phyloP scores from a whole-genome alignment of 148 eudicot species.

The Rhododendron kiyosumense region DNA sequence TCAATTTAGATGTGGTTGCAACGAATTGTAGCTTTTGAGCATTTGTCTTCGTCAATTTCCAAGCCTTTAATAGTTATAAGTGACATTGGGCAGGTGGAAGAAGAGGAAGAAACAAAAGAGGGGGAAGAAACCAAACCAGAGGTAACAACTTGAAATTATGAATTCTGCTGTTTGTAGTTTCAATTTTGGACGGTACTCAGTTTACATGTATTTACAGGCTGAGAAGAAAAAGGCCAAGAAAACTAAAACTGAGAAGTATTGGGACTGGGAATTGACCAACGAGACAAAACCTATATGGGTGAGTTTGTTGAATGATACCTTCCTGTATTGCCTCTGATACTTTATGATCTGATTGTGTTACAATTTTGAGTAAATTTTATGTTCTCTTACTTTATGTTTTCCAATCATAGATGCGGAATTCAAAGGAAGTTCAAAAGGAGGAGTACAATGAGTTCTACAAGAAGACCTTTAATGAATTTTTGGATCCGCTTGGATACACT shows the following conservation, averaged over 20 bases:
- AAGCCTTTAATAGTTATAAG: no score
- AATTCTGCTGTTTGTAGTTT: not conserved
- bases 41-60: not conserved
- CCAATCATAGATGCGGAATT: conserved; percentile 69
- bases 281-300: conserved; percentile 99
- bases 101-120: conserved; percentile 82
- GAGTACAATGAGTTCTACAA: conserved; percentile 91
- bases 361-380: not conserved
- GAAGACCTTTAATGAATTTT: conserved; percentile 88
- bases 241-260: conserved; percentile 89
- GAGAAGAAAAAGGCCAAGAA: conserved; percentile 67
- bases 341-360: not conserved
- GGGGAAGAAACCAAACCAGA: conserved; percentile 82
- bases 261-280: conserved; percentile 97
- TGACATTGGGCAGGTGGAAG: conserved; percentile 67
- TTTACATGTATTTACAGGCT: conserved; percentile 38
- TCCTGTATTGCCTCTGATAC: not conserved
- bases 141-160: conserved; percentile 29
- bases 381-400: not conserved
- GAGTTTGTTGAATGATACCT: conserved; percentile 14
- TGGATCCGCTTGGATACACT: conserved; percentile 82
- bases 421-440: conserved; percentile 85
- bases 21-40: not conserved
- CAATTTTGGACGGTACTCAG: not conserved
- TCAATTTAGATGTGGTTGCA: not conserved